These are phyloP conservation scores for Colletotrichum lindemuthianum DNA, from an alignment of 2,329 filamentous ascomycete genomes.

Conservation along the genomic window DNA sequence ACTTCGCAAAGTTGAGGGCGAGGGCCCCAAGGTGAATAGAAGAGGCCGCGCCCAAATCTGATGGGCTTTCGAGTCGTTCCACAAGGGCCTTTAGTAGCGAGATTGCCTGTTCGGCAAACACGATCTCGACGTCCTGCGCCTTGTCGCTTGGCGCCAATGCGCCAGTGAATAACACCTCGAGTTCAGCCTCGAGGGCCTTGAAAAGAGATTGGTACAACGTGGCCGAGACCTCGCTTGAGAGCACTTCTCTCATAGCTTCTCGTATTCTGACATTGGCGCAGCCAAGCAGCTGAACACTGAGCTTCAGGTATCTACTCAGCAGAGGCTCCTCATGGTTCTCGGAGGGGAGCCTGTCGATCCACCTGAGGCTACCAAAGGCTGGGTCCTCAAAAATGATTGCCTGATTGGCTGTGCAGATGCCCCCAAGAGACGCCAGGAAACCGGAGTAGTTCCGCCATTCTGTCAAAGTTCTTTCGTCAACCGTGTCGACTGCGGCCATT, in stretches of 20 bases:
- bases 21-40: constrained; percentile 72
- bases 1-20: constrained; percentile 74
- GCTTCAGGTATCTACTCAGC: constrained; percentile 67
- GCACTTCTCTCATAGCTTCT: constrained; percentile 73
- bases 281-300: constrained; percentile 73
- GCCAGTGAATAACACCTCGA: constrained; percentile 70
- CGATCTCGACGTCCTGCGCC: constrained; percentile 67
- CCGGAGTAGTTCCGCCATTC: constrained; percentile 78
- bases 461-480: constrained; percentile 66
- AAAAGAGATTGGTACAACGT: constrained; percentile 71
- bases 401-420: constrained; percentile 71
- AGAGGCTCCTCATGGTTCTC: constrained; percentile 70
- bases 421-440: constrained; percentile 73
- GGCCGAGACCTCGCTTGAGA: constrained; percentile 72
- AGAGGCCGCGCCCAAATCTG: constrained; percentile 70
- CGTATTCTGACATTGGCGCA: constrained; percentile 72
- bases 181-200: constrained; percentile 71
- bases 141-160: constrained; percentile 61
- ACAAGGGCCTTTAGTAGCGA: constrained; percentile 71
- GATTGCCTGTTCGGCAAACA: constrained; percentile 75
- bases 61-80: constrained; percentile 70
- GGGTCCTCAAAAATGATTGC: constrained; percentile 67
- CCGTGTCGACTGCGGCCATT: constrained; percentile 57
- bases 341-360: constrained; percentile 71
- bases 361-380: constrained; percentile 64